Evolutionary conservation across 495 filamentous ascomycete species (phyloP).

Genomic region (Cladorrhinum samala): DNA sequence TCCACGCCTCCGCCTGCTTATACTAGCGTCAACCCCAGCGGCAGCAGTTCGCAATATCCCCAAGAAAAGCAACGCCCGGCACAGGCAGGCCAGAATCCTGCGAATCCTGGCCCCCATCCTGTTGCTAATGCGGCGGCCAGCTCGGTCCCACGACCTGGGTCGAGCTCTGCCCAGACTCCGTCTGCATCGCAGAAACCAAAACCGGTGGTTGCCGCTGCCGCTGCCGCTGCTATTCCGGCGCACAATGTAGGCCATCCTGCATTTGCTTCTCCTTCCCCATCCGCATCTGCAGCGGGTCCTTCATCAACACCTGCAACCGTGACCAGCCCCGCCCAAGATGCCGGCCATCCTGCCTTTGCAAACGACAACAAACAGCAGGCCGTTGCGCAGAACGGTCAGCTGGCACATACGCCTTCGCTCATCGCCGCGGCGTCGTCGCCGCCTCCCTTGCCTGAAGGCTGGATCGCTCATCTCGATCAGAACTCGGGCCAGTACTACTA

Average conservation of each 20-base stretch:
- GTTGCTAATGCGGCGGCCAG: constrained; percentile 1
- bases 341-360: constrained; percentile 77
- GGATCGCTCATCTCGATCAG: constrained; percentile 94
- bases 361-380: constrained; percentile 60
- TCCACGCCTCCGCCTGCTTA: constrained; percentile 90
- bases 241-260: constrained; percentile 48
- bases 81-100: constrained; percentile 33
- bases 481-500: constrained; percentile 98
- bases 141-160: constrained; percentile 4
- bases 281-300: not conserved
- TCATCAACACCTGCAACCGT: constrained; percentile 12
- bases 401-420: constrained; percentile 42
- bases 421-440: constrained; percentile 67
- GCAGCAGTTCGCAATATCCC: constrained; percentile 52
- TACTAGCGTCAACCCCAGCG: constrained; percentile 60
- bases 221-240: constrained; percentile 15
- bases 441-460: constrained; percentile 91
- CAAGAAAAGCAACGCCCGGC: constrained; percentile 61
- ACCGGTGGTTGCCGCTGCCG: constrained; percentile 15
- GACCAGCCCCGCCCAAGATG: constrained; percentile 29
- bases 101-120: constrained; percentile 21
- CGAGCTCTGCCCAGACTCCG: constrained; percentile 1
- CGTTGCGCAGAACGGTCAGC: constrained; percentile 32
- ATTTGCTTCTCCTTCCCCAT: constrained; percentile 46
- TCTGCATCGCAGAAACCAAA: constrained; percentile 14